Conservation (phyloP, 371 early-diverging fungal genomes). For the Mucor indicus region DNA sequence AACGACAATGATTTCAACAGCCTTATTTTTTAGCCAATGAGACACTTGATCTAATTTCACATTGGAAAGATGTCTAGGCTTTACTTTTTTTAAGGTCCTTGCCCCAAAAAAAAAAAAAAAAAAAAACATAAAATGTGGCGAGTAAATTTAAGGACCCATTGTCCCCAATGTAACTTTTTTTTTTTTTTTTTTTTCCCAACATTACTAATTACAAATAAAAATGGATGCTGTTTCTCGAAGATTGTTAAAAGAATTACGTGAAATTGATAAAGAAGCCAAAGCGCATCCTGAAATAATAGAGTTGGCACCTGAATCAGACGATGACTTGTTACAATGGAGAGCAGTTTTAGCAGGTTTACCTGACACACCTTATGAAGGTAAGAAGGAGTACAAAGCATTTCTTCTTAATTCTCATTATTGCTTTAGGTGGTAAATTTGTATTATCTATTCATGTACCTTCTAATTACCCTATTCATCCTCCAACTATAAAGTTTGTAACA, state of each 20-base stretch:
- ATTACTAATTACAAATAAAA: neutral
- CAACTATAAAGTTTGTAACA: constrained; percentile 68
- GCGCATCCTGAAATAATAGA: constrained; percentile 56
- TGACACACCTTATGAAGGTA: constrained; percentile 84
- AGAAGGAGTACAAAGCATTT: neutral
- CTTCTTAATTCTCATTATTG: neutral
- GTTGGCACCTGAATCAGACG: constrained; percentile 67
- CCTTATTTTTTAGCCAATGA: too few relatives aligned
- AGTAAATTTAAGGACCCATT: too few relatives aligned
- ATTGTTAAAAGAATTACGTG: constrained; percentile 62
- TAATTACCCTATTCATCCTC: constrained; percentile 76
- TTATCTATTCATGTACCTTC: constrained; percentile 57
- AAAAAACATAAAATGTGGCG: too few relatives aligned
- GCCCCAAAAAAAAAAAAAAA: too few relatives aligned
- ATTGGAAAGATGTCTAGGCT: too few relatives aligned
- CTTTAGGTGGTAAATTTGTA: constrained; percentile 57
- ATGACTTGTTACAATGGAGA: constrained; percentile 84
- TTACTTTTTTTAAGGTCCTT: too few relatives aligned
- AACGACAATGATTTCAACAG: too few relatives aligned
- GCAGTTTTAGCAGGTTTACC: constrained; percentile 80
- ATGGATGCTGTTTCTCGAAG: constrained; percentile 60
- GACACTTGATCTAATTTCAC: too few relatives aligned
- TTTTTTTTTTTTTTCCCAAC: neutral
- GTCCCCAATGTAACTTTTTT: too few relatives aligned
- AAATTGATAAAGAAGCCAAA: constrained; percentile 51